A percentile compares a stretch with the other conserved stretches of the same genome.
These are phyloP conservation scores for Phytopythium oedochilum DNA, from an alignment of 352 stramenopile genomes.

Conservation along the genomic window DNA sequence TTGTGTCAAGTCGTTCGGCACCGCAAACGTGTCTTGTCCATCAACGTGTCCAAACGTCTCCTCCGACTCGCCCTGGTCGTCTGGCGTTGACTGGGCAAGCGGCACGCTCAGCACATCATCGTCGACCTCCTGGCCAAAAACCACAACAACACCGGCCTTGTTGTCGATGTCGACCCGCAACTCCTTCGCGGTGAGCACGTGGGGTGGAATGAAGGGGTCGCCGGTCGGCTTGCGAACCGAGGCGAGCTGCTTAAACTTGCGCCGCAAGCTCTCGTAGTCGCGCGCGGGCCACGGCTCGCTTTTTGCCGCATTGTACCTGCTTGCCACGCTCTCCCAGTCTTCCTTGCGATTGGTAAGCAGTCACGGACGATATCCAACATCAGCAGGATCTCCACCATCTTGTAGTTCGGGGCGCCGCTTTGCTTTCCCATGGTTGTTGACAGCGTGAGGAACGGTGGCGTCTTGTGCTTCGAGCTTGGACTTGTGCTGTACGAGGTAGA, in stretches of 20 bases:
- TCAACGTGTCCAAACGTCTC: no score
- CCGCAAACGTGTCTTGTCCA: no score
- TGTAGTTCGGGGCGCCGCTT: neutral
- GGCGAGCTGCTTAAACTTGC: neutral
- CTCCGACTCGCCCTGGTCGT: no score
- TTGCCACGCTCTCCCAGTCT: neutral
- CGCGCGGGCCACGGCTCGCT: neutral
- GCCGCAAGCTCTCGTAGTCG: neutral
- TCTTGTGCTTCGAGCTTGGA: no score
- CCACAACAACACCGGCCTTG: neutral
- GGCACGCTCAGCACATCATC: no score
- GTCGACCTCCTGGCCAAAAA: no score
- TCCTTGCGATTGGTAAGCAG: neutral
- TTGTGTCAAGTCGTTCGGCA: no score
- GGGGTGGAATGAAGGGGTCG: neutral
- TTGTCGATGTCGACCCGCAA: neutral
- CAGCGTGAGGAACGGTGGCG: no score
- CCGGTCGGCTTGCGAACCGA: neutral
- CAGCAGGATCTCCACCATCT: neutral
- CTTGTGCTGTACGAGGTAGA: no score
- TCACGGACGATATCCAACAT: neutral
- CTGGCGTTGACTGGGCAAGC: no score
- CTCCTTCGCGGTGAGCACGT: neutral
- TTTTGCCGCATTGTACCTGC: neutral
- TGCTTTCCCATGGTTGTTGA: conserved; percentile 1